A percentile compares a stretch with the other conserved stretches of the same genome.
These are phyloP conservation scores for Santalum album DNA, from an alignment of 164 flowering plant species.

Conservation along the genomic window DNA sequence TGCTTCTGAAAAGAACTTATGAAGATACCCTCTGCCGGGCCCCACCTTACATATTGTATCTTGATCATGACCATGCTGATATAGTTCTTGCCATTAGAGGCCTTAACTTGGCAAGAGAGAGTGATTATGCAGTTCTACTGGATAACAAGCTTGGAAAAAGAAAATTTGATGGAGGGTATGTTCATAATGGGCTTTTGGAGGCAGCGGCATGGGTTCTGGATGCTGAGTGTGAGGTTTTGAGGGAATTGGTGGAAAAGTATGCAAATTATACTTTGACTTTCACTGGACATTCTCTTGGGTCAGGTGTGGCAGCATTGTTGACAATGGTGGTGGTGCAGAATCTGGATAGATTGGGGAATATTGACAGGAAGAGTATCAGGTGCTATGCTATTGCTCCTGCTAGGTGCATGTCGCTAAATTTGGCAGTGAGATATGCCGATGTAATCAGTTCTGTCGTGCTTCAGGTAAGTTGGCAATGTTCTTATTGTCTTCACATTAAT, in stretches of 20 bases:
- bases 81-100: slow-evolving; percentile 8
- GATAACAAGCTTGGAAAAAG: slow-evolving; percentile 2
- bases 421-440: slow-evolving; percentile 76
- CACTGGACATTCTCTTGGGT: slow-evolving; percentile 4
- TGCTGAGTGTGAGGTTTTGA: slow-evolving; percentile 5
- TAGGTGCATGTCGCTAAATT: slow-evolving; percentile 64
- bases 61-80: slow-evolving; percentile 1
- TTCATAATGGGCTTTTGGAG: slow-evolving; percentile 6
- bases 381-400: slow-evolving; percentile 74
- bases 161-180: slow-evolving; percentile 6
- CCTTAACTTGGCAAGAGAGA: slow-evolving; percentile 4
- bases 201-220: slow-evolving; percentile 3
- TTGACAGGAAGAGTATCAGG: slow-evolving; percentile 45
- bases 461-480: slow-evolving; percentile 35
- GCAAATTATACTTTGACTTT: slow-evolving; percentile 1
- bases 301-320: slow-evolving; percentile 67
- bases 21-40: background rate
- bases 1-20: slow-evolving; percentile 1
- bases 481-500: background rate
- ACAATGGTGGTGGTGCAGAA: slow-evolving; percentile 47
- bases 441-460: slow-evolving; percentile 66
- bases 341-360: slow-evolving; percentile 35
- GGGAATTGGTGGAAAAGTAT: slow-evolving; percentile 4
- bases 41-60: slow-evolving; percentile 1
- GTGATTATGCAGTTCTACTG: slow-evolving; percentile 5